These are phyloP conservation scores for Meredithiella fracta DNA, from an alignment of 2,329 filamentous ascomycete genomes.

Conservation along the genomic window DNA sequence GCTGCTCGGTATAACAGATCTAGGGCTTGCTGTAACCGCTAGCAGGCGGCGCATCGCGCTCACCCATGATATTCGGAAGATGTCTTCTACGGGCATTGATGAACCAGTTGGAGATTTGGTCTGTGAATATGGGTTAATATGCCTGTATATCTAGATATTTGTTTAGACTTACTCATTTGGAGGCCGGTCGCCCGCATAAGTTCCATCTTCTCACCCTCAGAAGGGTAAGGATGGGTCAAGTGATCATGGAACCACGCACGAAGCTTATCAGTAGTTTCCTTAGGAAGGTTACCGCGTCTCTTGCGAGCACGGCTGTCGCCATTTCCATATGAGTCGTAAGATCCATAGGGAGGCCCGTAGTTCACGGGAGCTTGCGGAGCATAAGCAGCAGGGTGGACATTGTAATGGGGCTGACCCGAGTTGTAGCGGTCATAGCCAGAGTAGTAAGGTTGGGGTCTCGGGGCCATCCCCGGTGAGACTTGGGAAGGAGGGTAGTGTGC, in stretches of 20 bases:
- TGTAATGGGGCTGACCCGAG: no score
- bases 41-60: conserved; percentile 29
- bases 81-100: conserved; percentile 59
- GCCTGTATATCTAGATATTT: not conserved
- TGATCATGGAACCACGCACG: conserved; percentile 67
- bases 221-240: conserved; percentile 67
- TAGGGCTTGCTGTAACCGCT: conserved; percentile 24
- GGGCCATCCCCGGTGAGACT: no score
- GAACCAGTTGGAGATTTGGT: conserved; percentile 67
- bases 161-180: conserved; percentile 51
- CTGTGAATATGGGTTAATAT: conserved; percentile 21
- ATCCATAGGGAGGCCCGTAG: conserved; percentile 23
- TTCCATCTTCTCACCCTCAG: conserved; percentile 72
- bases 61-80: conserved; percentile 37
- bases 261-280: conserved; percentile 69
- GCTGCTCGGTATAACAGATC: not conserved
- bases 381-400: not conserved
- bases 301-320: conserved; percentile 38
- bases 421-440: no score
- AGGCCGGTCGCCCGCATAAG: conserved; percentile 61
- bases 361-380: conserved; percentile 23
- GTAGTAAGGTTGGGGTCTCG: no score
- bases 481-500: not conserved
- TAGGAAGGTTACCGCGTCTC: conserved; percentile 74
- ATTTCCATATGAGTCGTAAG: conserved; percentile 24